Evolutionary conservation across 2,329 filamentous ascomycete species (phyloP).

Genomic region (Macrophomina tecta): DNA sequence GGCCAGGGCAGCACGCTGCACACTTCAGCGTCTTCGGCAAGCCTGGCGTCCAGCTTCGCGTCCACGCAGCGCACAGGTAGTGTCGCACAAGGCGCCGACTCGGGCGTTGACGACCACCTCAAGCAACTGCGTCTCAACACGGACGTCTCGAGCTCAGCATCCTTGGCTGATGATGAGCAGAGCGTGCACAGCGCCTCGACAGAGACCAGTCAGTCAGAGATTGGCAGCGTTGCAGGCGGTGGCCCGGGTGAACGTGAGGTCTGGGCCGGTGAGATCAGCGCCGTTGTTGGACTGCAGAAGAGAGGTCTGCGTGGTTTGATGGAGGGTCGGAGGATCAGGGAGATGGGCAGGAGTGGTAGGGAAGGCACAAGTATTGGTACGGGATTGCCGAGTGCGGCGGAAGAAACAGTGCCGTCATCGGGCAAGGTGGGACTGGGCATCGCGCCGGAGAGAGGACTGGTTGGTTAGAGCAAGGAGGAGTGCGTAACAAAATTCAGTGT

Average conservation of each 20-base stretch:
- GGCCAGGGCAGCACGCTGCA: constrained; percentile 4
- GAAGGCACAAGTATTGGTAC: background rate
- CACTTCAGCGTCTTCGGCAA: constrained; percentile 15
- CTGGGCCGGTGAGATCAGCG: constrained; percentile 82
- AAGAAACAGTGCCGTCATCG: background rate
- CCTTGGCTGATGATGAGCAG: constrained; percentile 39
- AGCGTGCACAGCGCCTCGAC: constrained; percentile 36
- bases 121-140: constrained; percentile 58
- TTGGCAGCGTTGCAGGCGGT: constrained; percentile 43
- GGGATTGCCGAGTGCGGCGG: background rate
- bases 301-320: constrained; percentile 88
- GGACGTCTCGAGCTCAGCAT: constrained; percentile 42
- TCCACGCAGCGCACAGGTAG: constrained; percentile 45
- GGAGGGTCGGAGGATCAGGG: constrained; percentile 87
- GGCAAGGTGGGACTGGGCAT: constrained; percentile 9
- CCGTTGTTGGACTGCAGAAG: constrained; percentile 95
- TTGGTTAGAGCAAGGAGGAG: background rate
- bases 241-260: constrained; percentile 63
- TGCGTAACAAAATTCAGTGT: background rate
- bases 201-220: constrained; percentile 37
- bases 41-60: constrained; percentile 19
- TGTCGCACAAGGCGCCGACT: constrained; percentile 37
- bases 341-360: constrained; percentile 59
- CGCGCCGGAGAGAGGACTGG: constrained; percentile 18
- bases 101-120: constrained; percentile 38